Evolutionary conservation across 768 basidiomycete species (phyloP).

Genomic region (Ramaria rubella): DNA sequence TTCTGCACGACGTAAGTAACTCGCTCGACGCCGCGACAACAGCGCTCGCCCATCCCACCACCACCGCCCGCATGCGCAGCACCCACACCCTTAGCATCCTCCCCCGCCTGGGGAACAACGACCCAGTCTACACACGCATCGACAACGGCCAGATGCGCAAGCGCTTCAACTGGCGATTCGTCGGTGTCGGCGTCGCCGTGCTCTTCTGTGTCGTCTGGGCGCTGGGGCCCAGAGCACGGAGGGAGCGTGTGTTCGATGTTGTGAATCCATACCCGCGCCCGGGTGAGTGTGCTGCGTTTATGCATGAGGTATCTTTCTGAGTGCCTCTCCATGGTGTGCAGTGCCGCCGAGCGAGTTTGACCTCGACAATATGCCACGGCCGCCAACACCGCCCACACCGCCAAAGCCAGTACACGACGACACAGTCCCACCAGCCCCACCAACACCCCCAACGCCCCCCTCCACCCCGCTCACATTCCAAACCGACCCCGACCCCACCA

Average conservation of each 20-base stretch:
- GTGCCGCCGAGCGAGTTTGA: conserved; percentile 10
- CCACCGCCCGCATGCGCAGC: not conserved
- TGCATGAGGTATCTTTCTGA: not conserved
- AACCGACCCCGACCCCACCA: conserved; percentile 65
- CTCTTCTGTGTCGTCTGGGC: conserved; percentile 60
- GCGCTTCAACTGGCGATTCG: conserved; percentile 7
- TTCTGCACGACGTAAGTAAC: not conserved
- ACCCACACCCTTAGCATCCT: conserved; percentile 1
- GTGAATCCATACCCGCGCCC: conserved; percentile 16
- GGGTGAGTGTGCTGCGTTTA: conserved; percentile 17
- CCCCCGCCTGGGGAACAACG: not conserved
- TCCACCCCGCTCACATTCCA: conserved; percentile 43
- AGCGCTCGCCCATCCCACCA: not conserved
- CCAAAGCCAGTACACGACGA: conserved; percentile 12
- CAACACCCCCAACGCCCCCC: not conserved
- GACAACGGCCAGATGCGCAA: not conserved
- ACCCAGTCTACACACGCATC: not conserved
- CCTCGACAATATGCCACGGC: not conserved
- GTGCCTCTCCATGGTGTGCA: too few species aligned
- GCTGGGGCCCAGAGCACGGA: conserved; percentile 45
- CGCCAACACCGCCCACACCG: not conserved
- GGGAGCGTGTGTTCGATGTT: conserved; percentile 16
- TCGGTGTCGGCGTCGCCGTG: conserved; percentile 50
- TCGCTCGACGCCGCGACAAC: not conserved
- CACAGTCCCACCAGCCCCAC: not conserved